Evolutionary conservation across 345 rosid species (phyloP).

Genomic region (Euphorbia tirucalli): DNA sequence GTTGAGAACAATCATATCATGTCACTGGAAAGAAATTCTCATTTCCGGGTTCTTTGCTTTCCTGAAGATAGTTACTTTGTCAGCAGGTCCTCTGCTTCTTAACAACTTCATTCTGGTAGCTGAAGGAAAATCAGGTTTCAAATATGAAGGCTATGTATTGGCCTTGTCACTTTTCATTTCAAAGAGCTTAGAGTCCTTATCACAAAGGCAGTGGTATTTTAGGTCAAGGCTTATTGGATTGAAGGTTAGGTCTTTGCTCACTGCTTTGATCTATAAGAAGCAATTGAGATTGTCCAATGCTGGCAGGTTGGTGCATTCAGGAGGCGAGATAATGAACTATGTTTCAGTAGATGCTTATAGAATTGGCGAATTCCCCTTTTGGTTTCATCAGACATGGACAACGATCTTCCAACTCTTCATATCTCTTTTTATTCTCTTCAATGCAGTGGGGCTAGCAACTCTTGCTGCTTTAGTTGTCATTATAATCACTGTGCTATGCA

Average conservation of each 20-base stretch:
- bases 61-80: conserved; percentile 63
- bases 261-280: conserved; percentile 79
- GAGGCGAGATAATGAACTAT: conserved; percentile 89
- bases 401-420: conserved; percentile 80
- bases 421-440: conserved; percentile 69
- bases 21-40: conserved; percentile 67
- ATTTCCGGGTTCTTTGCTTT: conserved; percentile 83
- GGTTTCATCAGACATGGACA: conserved; percentile 97
- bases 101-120: conserved; percentile 87
- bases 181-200: conserved; percentile 69
- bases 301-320: conserved; percentile 70
- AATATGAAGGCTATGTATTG: conserved; percentile 71
- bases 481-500: conserved; percentile 68
- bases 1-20: conserved; percentile 50
- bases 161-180: conserved; percentile 56
- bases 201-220: conserved; percentile 94
- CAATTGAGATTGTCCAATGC: conserved; percentile 76
- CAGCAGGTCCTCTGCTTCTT: conserved; percentile 84
- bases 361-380: conserved; percentile 89
- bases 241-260: conserved; percentile 70
- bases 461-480: conserved; percentile 75
- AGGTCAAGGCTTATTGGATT: conserved; percentile 77
- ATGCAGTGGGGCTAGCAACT: conserved; percentile 82
- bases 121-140: conserved; percentile 62
- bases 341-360: conserved; percentile 91